Conservation (phyloP, 2,329 filamentous ascomycete genomes). For the Epichloe hybrida region DNA sequence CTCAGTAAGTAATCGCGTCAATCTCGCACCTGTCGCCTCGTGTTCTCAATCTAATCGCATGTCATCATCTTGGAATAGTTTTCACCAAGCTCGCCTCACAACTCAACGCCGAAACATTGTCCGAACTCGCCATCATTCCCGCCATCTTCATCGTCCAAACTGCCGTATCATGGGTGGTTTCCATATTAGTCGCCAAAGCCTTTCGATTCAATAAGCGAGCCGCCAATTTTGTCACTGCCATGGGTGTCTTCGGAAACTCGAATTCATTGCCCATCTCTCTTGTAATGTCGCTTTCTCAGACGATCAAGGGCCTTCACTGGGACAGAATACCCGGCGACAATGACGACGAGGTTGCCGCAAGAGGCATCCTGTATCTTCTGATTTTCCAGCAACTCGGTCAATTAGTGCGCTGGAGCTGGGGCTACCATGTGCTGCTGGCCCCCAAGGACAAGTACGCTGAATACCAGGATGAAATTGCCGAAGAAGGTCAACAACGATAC, state of each 20-base stretch:
- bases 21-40: too few species aligned
- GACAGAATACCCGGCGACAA: slow-evolving; percentile 82
- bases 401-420: slow-evolving; percentile 94
- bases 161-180: slow-evolving; percentile 68
- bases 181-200: slow-evolving; percentile 53
- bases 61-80: slow-evolving; percentile 36
- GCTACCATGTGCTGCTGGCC: slow-evolving; percentile 86
- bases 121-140: slow-evolving; percentile 88
- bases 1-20: slow-evolving; percentile 50
- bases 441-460: slow-evolving; percentile 62
- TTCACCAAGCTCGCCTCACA: slow-evolving; percentile 96
- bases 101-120: slow-evolving; percentile 78
- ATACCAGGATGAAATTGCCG: slow-evolving; percentile 39
- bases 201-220: slow-evolving; percentile 77
- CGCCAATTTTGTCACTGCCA: slow-evolving; percentile 88
- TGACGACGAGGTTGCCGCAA: slow-evolving; percentile 84
- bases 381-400: slow-evolving; percentile 98
- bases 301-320: slow-evolving; percentile 86
- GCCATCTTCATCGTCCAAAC: slow-evolving; percentile 86
- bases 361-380: slow-evolving; percentile 87
- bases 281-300: slow-evolving; percentile 86
- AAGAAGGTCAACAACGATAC: slow-evolving; percentile 47
- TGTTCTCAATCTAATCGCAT: background rate
- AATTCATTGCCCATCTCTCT: slow-evolving; percentile 96
- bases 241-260: slow-evolving; percentile 96